phyloP scores from a whole-genome alignment of 192 early-diverging fungal genomes.

The Coemansia sp. region DNA sequence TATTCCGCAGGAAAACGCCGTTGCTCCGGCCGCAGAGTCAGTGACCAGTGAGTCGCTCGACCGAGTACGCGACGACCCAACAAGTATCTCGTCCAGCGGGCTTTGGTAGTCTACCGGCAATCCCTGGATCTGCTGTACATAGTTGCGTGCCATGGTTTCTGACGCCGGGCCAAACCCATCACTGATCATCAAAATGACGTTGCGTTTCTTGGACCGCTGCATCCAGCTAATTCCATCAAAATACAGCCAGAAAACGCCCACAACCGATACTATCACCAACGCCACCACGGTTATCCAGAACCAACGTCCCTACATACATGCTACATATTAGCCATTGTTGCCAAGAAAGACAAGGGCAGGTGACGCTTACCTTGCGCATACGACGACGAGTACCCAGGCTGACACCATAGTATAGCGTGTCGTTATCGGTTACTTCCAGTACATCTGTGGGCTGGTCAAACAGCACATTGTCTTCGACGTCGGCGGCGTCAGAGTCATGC shows the following conservation, averaged over 20 bases:
- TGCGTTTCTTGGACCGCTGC: conserved; percentile 59
- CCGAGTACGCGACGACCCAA: conserved; percentile 89
- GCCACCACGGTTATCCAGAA: conserved; percentile 47
- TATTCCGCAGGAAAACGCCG: conserved; percentile 85
- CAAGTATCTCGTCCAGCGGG: conserved; percentile 67
- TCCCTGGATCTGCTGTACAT: conserved; percentile 64
- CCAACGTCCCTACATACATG: conserved; percentile 29
- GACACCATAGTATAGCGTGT: conserved; percentile 45
- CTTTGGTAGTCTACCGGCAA: conserved; percentile 57
- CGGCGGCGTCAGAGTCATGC: conserved; percentile 22
- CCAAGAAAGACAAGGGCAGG: neutral
- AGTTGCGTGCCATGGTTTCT: conserved; percentile 81
- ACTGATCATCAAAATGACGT: conserved; percentile 91
- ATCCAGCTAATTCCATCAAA: conserved; percentile 49
- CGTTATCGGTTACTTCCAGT: conserved; percentile 43
- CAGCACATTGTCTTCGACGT: conserved; percentile 49
- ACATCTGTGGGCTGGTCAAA: conserved; percentile 27
- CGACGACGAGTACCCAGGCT: conserved; percentile 32
- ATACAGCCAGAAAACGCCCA: conserved; percentile 50
- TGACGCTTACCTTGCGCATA: conserved; percentile 27
- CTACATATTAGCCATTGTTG: neutral
- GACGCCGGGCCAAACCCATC: conserved; percentile 97
- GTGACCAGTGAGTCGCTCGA: conserved; percentile 81
- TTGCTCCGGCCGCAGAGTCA: conserved; percentile 96
- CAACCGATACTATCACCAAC: conserved; percentile 42